Evolutionary conservation across 2,329 filamentous ascomycete genomes (phyloP), one percentile per base, ranked within the genome.

Genomic region (Fusarium avenaceum): DNA sequence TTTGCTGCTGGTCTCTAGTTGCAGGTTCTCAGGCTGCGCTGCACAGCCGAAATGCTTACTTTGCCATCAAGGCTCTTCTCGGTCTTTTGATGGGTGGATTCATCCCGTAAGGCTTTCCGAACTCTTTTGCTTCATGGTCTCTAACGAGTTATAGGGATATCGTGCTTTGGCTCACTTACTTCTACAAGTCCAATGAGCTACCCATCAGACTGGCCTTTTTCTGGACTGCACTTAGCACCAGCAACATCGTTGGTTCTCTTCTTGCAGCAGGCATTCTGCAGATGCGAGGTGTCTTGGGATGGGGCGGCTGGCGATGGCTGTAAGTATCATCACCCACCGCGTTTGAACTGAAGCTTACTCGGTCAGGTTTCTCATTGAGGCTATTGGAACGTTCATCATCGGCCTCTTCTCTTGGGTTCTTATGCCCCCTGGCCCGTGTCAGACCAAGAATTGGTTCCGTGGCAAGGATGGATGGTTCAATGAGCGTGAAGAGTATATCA

Each of bases 131-230:
- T 1, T 1, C 19, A 0, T 9, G 1, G 1, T 2, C 10, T 24
- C 57, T 64, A n/a, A 70, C 56, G 20, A 11, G 2, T 17, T 6
- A 2, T 1, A 76, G 75, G 20, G 73, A 79, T 61, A 87, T 87
- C 22, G 85, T 91, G 15, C 80, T 91, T 0, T 93, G 90, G 77
- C 81, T 93, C 7, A 89, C 87, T 5, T 94, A 94, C 76, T 94
- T 90, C 78, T 94, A 93, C 79, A 93, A 87, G 45, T 87, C 87
- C 1, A 84, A 84, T 52, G 92, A 94, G 75, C 81, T 94, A 0
- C 90, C 91, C 0, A 84, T 86, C 13, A 85, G 92, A 2, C 79
- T 94, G 19, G 87, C 74, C 13, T 87, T 69, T 87, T 93, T 93
- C 79, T 94, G 91, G 91, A 87, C 88, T 0, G 85, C 89, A 0